Base-by-base conservation (phyloP, 2,329 filamentous ascomycete genomes). In the Grosmannia penicillata region DNA sequence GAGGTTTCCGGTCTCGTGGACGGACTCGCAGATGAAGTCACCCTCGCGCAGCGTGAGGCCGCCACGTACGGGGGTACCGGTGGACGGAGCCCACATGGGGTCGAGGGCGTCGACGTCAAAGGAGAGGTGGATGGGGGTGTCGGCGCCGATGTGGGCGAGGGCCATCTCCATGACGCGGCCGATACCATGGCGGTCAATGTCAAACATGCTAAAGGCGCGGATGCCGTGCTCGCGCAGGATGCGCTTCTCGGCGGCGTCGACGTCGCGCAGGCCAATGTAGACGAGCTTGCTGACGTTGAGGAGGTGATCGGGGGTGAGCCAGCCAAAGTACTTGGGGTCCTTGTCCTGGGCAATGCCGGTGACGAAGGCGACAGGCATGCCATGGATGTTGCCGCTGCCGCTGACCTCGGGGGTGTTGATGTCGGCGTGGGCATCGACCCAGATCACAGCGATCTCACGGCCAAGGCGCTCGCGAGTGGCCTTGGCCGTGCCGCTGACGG, bases 161-260 rank as follows among this genome's bases (percentile, higher is more conserved):
- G 89, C 89, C 89, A 95, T 93, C 53, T 96, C 91, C 64, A 98
- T 86, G 47, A 98, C 85, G 47, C 80, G 81, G 39, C 91, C 91
- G 52, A 98, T 98, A 33, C 91, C 91, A 55, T 96, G 71, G 38
- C 29, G 28, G 60, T 98, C 91, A 58, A 98, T 82, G 56, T 98
- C 91, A 56, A 94, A 91, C 91, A 98, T 98, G 63, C 81, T 89
- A 54, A 96, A 98, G 4, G 89, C 89, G 67, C 84, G 89, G 66
- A 98, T 91, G 30, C 81, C 79, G 53, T 96, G 68, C 48, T 96
- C 84, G 41, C 79, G 72, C 46, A 98, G 65, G 44, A 95, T 83
- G 63, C 77, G 73, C 78, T 95, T 96, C 76, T 98, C 91, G 30
- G 77, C 83, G n/a, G 72, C 61, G 56, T 98, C 91, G 23, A 96